These are phyloP conservation scores for Paraglomus occultum DNA, from an alignment of 192 early-diverging fungal species.

Conservation along the genomic window DNA sequence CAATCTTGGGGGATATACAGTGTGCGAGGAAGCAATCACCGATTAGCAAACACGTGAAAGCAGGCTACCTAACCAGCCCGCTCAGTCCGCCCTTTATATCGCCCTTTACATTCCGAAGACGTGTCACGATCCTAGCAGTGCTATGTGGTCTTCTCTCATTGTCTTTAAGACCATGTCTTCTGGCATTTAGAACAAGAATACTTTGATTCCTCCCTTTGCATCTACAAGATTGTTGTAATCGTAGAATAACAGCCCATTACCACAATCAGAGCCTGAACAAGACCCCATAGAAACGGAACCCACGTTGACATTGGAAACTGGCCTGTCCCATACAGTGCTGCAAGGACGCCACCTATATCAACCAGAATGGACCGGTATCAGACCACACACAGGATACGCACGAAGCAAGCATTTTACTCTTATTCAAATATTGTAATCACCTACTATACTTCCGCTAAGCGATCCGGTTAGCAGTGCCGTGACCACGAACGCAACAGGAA, in stretches of 20 bases:
- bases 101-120: no score
- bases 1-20: no score
- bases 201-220: constrained; percentile 1
- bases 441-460: constrained; percentile 45
- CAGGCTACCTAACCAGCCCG: no score
- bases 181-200: no score
- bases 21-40: no score
- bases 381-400: background rate
- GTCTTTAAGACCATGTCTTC: no score
- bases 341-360: constrained; percentile 51
- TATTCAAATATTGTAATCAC: constrained; percentile 25
- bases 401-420: background rate
- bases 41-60: no score
- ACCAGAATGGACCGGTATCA: background rate
- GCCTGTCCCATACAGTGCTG: constrained; percentile 59
- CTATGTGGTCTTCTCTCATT: no score
- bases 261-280: constrained; percentile 63
- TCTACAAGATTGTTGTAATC: constrained; percentile 55
- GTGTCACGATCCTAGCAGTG: no score
- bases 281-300: constrained; percentile 67
- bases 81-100: no score
- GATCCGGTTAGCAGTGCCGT: constrained; percentile 39
- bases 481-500: constrained; percentile 36
- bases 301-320: constrained; percentile 69
- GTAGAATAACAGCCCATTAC: constrained; percentile 60